These are phyloP conservation scores for Fraxinus dipetala DNA, from an alignment of 305 asterid species.

Conservation along the genomic window DNA sequence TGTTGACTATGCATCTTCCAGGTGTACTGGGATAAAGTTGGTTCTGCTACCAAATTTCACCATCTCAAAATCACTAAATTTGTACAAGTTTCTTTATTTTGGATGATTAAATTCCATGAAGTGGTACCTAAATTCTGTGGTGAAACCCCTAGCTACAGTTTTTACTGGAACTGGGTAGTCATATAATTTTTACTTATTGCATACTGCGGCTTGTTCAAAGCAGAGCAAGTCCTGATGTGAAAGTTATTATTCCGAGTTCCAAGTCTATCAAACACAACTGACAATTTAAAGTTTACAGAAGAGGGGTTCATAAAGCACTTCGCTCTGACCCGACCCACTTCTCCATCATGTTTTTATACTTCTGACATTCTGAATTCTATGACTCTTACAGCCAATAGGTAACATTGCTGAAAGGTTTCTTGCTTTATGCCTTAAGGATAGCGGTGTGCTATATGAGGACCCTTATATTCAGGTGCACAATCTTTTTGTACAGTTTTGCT, in stretches of 20 bases:
- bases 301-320: background rate
- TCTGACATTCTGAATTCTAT: constrained; percentile 18
- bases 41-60: background rate
- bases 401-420: constrained; percentile 76
- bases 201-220: background rate
- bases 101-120: background rate
- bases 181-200: background rate
- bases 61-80: background rate
- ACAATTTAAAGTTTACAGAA: background rate
- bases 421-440: constrained; percentile 81
- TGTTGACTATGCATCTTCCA: background rate
- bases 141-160: background rate
- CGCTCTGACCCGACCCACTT: constrained; percentile 5
- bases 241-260: background rate
- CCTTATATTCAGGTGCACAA: constrained; percentile 73
- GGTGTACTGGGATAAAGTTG: background rate
- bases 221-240: background rate
- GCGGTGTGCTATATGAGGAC: constrained; percentile 92
- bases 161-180: background rate
- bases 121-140: background rate
- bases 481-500: constrained; percentile 18
- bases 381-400: constrained; percentile 71
- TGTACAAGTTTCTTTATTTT: background rate
- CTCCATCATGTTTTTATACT: constrained; percentile 9
- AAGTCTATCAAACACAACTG: background rate